These are phyloP conservation scores for Cladorrhinum samala DNA, from an alignment of 495 filamentous ascomycete genomes.

Conservation along the genomic window DNA sequence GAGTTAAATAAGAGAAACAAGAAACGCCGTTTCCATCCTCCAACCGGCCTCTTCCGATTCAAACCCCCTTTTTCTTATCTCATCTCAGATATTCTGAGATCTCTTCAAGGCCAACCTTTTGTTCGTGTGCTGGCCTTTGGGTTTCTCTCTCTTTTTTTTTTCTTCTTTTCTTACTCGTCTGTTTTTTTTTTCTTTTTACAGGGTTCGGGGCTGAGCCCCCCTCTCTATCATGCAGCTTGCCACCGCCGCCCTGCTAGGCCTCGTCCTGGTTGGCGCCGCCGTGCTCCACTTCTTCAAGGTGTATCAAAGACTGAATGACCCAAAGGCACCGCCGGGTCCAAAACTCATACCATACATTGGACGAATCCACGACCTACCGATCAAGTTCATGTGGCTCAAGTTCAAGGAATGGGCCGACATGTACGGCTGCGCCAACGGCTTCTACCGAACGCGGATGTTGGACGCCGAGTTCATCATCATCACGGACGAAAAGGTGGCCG, in stretches of 20 bases:
- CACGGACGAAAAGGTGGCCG: conserved; percentile 46
- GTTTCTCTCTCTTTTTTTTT: too few species aligned
- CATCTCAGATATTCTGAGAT: too few species aligned
- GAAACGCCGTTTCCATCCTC: too few species aligned
- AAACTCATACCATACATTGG: conserved; percentile 37
- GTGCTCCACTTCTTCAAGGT: conserved; percentile 24
- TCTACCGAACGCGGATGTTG: conserved; percentile 44
- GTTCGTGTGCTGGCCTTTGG: too few species aligned
- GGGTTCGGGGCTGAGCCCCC: too few species aligned
- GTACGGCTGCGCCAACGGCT: conserved; percentile 38
- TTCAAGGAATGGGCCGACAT: conserved; percentile 47
- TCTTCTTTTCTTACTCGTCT: not conserved
- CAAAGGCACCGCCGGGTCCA: conserved; percentile 30
- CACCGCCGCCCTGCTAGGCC: conserved; percentile 14
- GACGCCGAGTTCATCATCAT: conserved; percentile 44
- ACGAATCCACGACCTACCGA: conserved; percentile 42
- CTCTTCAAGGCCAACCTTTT: too few species aligned
- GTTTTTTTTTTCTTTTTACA: not conserved
- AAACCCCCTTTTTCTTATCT: too few species aligned
- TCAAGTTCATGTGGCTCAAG: conserved; percentile 44
- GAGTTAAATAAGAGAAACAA: too few species aligned
- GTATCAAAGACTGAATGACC: conserved; percentile 31
- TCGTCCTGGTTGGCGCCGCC: conserved; percentile 17
- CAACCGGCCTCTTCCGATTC: too few species aligned
- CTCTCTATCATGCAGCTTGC: not conserved